A percentile compares a stretch with the other conserved stretches of the same genome.
These are phyloP conservation scores for Aureobasidium namibiae DNA, from an alignment of 2,329 filamentous ascomycete species.

Conservation along the genomic window DNA sequence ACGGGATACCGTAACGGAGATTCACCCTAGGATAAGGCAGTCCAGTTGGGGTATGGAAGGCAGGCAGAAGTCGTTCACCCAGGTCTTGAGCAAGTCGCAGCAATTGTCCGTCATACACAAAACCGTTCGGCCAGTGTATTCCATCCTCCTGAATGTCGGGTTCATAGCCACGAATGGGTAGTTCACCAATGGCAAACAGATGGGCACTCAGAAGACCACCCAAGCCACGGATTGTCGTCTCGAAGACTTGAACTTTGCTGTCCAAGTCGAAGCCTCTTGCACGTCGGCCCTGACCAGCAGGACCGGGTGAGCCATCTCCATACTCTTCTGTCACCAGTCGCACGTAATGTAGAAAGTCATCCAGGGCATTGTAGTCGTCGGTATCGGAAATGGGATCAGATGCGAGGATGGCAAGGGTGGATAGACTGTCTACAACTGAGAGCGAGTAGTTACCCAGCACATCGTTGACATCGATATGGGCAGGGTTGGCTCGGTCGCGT, in stretches of 20 bases:
- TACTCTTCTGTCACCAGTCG: conserved; percentile 70
- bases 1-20: conserved; percentile 80
- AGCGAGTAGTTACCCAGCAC: conserved; percentile 95
- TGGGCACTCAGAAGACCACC: conserved; percentile 89
- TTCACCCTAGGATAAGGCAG: conserved; percentile 94
- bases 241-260: conserved; percentile 97
- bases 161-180: conserved; percentile 75
- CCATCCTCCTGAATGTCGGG: conserved; percentile 37
- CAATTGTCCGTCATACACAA: conserved; percentile 82
- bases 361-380: conserved; percentile 45
- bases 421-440: conserved; percentile 89
- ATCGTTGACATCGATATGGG: conserved; percentile 83
- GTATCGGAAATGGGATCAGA: conserved; percentile 55
- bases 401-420: conserved; percentile 85
- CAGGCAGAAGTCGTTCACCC: conserved; percentile 73
- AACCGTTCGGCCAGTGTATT: conserved; percentile 62
- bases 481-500: conserved; percentile 70
- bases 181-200: conserved; percentile 80
- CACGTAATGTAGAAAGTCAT: conserved; percentile 70
- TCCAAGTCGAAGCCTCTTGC: conserved; percentile 85
- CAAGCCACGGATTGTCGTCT: conserved; percentile 89
- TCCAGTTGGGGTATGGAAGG: conserved; percentile 84
- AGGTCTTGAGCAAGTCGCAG: conserved; percentile 83
- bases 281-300: conserved; percentile 60
- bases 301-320: conserved; percentile 69